phyloP scores from a whole-genome alignment of 2,329 filamentous ascomycete species.

The Coniochaeta sp. region DNA sequence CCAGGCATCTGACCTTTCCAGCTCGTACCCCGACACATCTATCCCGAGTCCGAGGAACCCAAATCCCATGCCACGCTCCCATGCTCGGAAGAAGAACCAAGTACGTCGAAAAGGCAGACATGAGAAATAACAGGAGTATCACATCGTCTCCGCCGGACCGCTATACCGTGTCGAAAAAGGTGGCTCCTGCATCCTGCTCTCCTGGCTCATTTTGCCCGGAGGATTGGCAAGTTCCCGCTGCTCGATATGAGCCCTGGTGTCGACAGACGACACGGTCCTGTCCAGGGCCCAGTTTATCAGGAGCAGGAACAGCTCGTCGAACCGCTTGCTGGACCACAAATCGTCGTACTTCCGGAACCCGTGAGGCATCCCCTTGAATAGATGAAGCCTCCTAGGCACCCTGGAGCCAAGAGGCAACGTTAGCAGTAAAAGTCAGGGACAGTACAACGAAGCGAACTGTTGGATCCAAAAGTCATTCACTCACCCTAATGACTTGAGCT shows the following conservation, averaged over 20 bases:
- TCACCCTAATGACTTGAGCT: neutral
- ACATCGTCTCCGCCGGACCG: neutral
- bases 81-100: no score
- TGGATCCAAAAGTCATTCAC: neutral
- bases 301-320: neutral
- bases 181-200: neutral
- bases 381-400: neutral
- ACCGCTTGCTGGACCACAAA: neutral
- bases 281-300: neutral
- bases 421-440: neutral
- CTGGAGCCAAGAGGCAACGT: neutral
- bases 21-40: no score
- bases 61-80: no score
- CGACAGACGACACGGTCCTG: neutral
- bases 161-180: neutral
- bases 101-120: no score
- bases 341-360: neutral
- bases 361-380: conserved; percentile 1
- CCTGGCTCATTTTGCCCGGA: neutral
- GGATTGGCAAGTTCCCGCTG: neutral
- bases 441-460: neutral
- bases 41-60: no score
- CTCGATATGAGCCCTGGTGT: neutral
- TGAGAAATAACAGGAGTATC: no score
- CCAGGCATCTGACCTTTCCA: no score